These are phyloP conservation scores for Leucosporidium yakuticum DNA, from an alignment of 768 basidiomycete species.

Conservation along the genomic window DNA sequence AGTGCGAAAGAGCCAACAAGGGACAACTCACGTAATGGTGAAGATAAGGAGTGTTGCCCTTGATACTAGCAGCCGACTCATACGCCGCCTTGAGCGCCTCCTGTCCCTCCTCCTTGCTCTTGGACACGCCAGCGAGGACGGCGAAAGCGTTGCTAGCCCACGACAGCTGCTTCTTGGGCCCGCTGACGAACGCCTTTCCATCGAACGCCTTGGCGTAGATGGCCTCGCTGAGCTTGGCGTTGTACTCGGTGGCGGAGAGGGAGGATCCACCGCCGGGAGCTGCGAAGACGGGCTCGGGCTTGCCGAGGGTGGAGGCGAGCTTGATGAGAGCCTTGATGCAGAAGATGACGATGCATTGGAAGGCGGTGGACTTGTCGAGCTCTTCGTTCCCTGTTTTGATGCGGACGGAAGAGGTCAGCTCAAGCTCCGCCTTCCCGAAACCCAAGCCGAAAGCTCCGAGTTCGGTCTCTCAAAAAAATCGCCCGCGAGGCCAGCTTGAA, in stretches of 20 bases:
- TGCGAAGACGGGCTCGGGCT: slow-evolving; percentile 16
- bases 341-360: slow-evolving; percentile 33
- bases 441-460: slow-evolving; percentile 31
- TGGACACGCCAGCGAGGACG: slow-evolving; percentile 31
- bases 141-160: slow-evolving; percentile 39
- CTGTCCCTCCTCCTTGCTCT: slow-evolving; percentile 25
- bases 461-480: slow-evolving; percentile 21
- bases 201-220: slow-evolving; percentile 28
- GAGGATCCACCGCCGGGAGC: not conserved
- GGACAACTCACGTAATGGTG: too few relatives aligned
- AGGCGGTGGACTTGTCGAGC: slow-evolving; percentile 29
- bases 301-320: slow-evolving; percentile 23
- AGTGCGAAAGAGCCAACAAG: too few relatives aligned
- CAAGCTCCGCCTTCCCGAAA: slow-evolving; percentile 30
- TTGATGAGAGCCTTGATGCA: slow-evolving; percentile 22
- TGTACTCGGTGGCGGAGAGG: slow-evolving; percentile 9
- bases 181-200: slow-evolving; percentile 26
- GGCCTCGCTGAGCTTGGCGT: slow-evolving; percentile 17
- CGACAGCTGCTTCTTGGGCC: slow-evolving; percentile 28
- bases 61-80: too few relatives aligned
- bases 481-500: too few relatives aligned
- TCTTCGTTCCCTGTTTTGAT: slow-evolving; percentile 26
- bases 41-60: too few relatives aligned
- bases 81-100: not conserved
- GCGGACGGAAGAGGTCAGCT: slow-evolving; percentile 4